A percentile compares a stretch with the other conserved stretches of the same genome.
Conservation (phyloP, 1,139 yeast species). For the Zygoascus sp. region DNA sequence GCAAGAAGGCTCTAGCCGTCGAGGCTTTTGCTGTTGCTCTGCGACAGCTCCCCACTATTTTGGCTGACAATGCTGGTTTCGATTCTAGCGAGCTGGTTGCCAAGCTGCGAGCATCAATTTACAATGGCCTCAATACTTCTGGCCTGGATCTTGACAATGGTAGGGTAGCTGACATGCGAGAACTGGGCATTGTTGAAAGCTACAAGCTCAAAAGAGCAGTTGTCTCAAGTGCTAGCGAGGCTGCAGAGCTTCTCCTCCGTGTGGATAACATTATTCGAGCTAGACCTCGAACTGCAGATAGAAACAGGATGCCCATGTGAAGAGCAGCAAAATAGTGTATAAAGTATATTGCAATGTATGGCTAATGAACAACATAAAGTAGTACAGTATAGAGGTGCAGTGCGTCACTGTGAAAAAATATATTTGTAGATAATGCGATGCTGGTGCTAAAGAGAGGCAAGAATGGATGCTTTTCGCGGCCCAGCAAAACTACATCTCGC, state of each 20-base stretch:
- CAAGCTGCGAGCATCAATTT: slow-evolving; percentile 85
- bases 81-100: slow-evolving; percentile 92
- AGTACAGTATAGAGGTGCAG: background rate
- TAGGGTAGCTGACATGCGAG: slow-evolving; percentile 87
- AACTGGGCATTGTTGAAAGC: slow-evolving; percentile 86
- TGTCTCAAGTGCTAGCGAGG: slow-evolving; percentile 94
- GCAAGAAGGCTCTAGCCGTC: slow-evolving; percentile 90
- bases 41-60: slow-evolving; percentile 89
- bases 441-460: no score
- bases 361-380: background rate
- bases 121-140: slow-evolving; percentile 85
- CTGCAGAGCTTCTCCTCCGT: slow-evolving; percentile 89
- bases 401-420: background rate
- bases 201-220: slow-evolving; percentile 90
- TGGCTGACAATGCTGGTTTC: slow-evolving; percentile 96
- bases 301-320: slow-evolving; percentile 40
- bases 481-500: no score
- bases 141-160: slow-evolving; percentile 88
- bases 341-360: background rate
- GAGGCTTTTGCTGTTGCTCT: slow-evolving; percentile 93
- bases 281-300: slow-evolving; percentile 93
- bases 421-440: no score
- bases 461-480: no score
- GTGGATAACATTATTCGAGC: slow-evolving; percentile 97
- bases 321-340: background rate